Conservation (phyloP, 305 asterid genomes). For the Striga hermonthica region DNA sequence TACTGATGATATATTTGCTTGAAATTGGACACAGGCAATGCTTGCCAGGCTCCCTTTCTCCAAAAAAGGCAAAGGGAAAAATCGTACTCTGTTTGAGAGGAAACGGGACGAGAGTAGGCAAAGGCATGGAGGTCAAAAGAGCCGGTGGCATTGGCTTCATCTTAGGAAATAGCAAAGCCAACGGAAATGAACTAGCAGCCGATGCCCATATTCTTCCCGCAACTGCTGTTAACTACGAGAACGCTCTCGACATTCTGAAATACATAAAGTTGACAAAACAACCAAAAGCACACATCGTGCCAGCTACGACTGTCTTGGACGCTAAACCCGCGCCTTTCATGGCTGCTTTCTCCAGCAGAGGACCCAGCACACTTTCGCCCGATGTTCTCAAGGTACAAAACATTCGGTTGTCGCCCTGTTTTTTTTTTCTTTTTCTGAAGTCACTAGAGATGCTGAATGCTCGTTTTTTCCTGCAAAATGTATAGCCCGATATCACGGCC, state of each 20-base stretch:
- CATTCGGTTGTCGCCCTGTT: not conserved
- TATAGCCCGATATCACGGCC: conserved; percentile 71
- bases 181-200: conserved; percentile 56
- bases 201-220: conserved; percentile 92
- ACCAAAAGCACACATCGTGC: conserved; percentile 49
- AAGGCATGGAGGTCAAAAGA: conserved; percentile 80
- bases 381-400: conserved; percentile 36
- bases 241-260: conserved; percentile 42
- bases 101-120: conserved; percentile 72
- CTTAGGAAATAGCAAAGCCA: conserved; percentile 55
- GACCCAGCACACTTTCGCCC: conserved; percentile 34
- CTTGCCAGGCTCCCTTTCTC: conserved; percentile 66
- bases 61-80: conserved; percentile 65
- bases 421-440: not conserved
- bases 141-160: conserved; percentile 82
- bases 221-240: conserved; percentile 52
- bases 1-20: not conserved
- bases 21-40: conserved; percentile 62
- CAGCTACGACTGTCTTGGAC: conserved; percentile 46
- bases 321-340: conserved; percentile 38
- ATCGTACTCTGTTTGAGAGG: conserved; percentile 77
- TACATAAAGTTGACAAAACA: conserved; percentile 50
- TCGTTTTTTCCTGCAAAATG: not conserved
- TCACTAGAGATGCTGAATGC: not conserved
- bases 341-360: conserved; percentile 39